A percentile compares a stretch with the other conserved stretches of the same genome.
phyloP scores from a whole-genome alignment of 2,329 filamentous ascomycete genomes.

The Hypoxylon sp. region DNA sequence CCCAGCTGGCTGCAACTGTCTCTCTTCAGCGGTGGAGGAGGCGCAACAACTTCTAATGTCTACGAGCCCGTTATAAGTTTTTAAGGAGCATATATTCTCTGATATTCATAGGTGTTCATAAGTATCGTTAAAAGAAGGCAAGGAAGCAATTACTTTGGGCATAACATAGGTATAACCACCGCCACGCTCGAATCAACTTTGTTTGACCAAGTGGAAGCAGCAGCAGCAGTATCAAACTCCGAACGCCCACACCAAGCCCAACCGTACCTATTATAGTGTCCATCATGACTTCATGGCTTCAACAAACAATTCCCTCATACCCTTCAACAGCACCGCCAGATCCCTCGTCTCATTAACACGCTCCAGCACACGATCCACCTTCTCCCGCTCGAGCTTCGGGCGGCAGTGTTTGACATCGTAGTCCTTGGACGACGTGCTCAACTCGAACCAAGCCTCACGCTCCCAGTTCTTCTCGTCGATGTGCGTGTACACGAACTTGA shows the following conservation, averaged over 20 bases:
- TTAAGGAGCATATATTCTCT: background rate
- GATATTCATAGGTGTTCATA: background rate
- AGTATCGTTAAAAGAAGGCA: background rate
- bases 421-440: slow-evolving; percentile 83
- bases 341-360: slow-evolving; percentile 85
- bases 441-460: slow-evolving; percentile 92
- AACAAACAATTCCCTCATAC: slow-evolving; percentile 84
- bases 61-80: background rate
- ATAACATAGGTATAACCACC: slow-evolving; percentile 1
- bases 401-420: slow-evolving; percentile 86
- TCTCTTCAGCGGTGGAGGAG: background rate
- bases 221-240: slow-evolving; percentile 25
- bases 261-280: background rate
- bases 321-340: slow-evolving; percentile 79
- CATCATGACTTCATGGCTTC: slow-evolving; percentile 71
- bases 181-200: background rate
- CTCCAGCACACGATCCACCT: slow-evolving; percentile 81
- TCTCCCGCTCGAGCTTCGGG: slow-evolving; percentile 84
- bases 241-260: slow-evolving; percentile 11
- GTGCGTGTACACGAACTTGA: slow-evolving; percentile 92
- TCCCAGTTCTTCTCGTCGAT: slow-evolving; percentile 90
- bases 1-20: slow-evolving; percentile 45
- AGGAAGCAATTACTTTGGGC: background rate
- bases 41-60: background rate
- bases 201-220: slow-evolving; percentile 4